Conservation (phyloP, 2,329 filamentous ascomycete species). For the Coniella vitis region DNA sequence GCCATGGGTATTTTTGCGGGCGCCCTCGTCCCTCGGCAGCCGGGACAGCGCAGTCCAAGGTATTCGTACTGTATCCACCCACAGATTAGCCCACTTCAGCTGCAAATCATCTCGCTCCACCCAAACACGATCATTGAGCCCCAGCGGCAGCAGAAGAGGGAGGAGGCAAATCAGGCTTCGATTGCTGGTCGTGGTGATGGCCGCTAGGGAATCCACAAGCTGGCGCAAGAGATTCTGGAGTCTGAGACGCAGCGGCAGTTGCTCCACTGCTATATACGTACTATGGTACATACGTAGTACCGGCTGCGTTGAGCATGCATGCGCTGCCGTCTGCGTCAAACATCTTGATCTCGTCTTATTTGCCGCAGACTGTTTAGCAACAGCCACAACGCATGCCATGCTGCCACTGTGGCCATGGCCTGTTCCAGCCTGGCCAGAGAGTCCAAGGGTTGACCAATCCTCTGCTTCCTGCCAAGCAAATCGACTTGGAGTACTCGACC, state of each 20-base stretch:
- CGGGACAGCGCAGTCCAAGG: not conserved
- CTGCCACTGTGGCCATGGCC: not conserved
- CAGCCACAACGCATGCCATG: not conserved
- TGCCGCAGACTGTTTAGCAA: not conserved
- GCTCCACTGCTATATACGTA: not conserved
- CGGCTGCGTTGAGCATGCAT: not conserved
- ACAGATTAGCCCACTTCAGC: not conserved
- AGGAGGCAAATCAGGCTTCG: not conserved
- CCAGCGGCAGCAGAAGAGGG: not conserved
- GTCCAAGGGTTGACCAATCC: no score
- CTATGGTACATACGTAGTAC: not conserved
- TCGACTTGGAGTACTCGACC: no score
- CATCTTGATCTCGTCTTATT: not conserved
- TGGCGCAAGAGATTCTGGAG: no score
- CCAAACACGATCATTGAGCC: not conserved
- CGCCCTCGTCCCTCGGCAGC: not conserved
- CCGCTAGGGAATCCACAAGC: no score
- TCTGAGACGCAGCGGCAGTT: constrained; percentile 8
- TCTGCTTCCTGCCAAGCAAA: no score
- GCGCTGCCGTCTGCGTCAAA: constrained; percentile 2
- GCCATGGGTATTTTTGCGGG: not conserved
- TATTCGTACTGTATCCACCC: no score
- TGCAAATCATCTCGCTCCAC: constrained; percentile 5
- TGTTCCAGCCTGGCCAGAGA: no score
- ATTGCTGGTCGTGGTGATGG: no score